Conservation (phyloP, 1,139 yeast genomes). For the Pichia sorboxylosa region DNA sequence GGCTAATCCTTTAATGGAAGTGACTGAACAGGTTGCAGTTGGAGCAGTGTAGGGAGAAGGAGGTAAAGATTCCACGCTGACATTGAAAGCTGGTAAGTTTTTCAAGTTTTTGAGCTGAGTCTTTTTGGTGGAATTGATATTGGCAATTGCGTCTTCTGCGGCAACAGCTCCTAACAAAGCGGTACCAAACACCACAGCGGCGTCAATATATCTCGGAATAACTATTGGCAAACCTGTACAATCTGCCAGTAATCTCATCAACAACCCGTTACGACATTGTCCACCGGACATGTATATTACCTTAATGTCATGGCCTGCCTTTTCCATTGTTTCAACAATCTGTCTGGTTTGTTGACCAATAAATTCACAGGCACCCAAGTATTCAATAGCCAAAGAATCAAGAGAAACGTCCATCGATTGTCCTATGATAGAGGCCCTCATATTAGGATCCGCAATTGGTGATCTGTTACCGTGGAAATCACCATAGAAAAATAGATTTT, state of each 20-base stretch:
- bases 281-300: conserved; percentile 91
- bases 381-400: conserved; percentile 73
- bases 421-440: conserved; percentile 92
- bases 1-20: conserved; percentile 46
- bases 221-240: conserved; percentile 88
- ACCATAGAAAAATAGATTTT: conserved; percentile 83
- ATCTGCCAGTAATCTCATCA: conserved; percentile 84
- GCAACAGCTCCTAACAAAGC: conserved; percentile 94
- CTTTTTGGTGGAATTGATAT: not conserved
- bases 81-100: not conserved
- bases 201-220: conserved; percentile 89
- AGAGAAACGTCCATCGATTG: conserved; percentile 82
- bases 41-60: conserved; percentile 72
- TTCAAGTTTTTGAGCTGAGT: not conserved
- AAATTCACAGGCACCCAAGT: conserved; percentile 90
- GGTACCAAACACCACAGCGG: conserved; percentile 92
- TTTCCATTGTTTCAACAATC: conserved; percentile 74
- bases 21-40: conserved; percentile 45
- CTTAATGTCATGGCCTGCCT: conserved; percentile 63
- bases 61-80: conserved; percentile 15
- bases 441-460: conserved; percentile 87
- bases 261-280: conserved; percentile 81
- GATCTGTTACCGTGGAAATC: conserved; percentile 95
- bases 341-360: conserved; percentile 97
- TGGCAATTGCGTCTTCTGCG: conserved; percentile 43